These are phyloP conservation scores for Pythium coloratum DNA, from an alignment of 352 stramenopile species.

Conservation along the genomic window DNA sequence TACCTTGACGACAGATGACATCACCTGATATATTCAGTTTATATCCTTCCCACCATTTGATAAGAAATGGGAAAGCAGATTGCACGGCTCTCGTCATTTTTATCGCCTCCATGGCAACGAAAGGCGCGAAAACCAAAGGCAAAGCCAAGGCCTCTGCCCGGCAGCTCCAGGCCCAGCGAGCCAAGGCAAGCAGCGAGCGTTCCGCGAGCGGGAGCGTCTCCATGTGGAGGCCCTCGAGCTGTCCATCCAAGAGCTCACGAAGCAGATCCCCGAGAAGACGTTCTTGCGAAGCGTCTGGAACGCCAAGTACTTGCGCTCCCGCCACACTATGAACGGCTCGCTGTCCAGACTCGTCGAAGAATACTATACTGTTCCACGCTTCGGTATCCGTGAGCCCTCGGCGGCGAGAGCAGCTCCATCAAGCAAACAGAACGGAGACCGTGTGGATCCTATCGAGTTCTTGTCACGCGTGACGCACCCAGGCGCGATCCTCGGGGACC, in stretches of 20 bases:
- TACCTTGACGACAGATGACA: not conserved
- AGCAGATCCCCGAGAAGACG: constrained; percentile 12
- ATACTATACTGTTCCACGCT: constrained; percentile 7
- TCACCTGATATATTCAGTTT: not conserved
- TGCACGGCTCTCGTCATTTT: not conserved
- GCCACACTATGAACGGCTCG: constrained; percentile 8
- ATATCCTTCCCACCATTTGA: not conserved
- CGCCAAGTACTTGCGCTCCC: constrained; percentile 16
- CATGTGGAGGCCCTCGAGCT: not conserved
- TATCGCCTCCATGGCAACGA: not conserved
- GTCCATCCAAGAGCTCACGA: not conserved
- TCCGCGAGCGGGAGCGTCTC: constrained; percentile 18
- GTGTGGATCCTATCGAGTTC: constrained; percentile 2
- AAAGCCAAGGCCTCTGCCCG: not conserved
- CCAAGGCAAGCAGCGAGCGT: constrained; percentile 27
- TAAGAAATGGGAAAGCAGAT: too few relatives aligned
- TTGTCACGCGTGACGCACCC: constrained; percentile 1
- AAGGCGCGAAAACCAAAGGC: not conserved
- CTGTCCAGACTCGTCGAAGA: not conserved
- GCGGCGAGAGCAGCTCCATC: too few relatives aligned
- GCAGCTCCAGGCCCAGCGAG: not conserved
- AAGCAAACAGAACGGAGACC: not conserved
- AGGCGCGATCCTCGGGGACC: constrained; percentile 1
- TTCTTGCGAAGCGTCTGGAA: constrained; percentile 13
- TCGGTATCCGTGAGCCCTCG: not conserved